Percentiles rank a stretch among this genome's conserved stretches.
These are phyloP conservation scores for Silene latifolia DNA, from an alignment of 148 eudicot species.

Conservation along the genomic window DNA sequence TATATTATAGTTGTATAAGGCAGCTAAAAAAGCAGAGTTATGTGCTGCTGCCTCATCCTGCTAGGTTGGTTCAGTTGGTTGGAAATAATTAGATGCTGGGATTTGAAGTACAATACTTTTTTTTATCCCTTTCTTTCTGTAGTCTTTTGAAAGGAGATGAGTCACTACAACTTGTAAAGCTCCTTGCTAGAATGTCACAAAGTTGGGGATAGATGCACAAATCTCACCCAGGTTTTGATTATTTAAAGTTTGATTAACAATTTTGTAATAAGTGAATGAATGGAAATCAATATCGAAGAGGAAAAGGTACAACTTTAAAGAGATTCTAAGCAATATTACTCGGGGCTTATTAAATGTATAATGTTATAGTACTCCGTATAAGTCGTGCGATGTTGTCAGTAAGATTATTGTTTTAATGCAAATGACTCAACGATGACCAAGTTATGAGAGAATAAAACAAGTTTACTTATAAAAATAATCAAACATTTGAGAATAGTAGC, in stretches of 20 bases:
- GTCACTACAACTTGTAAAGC: conserved; percentile 9
- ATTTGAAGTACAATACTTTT: neutral
- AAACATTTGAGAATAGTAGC: neutral
- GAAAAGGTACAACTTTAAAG: neutral
- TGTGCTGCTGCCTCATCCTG: conserved; percentile 16
- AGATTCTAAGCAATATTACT: neutral
- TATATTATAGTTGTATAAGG: conserved; percentile 3
- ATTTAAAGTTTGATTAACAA: neutral
- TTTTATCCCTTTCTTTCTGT: neutral
- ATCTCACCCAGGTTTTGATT: neutral
- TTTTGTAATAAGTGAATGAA: neutral
- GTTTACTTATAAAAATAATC: no score
- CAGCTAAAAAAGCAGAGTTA: conserved; percentile 25
- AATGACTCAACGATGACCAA: neutral
- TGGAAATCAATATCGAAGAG: no score
- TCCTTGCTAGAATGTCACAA: neutral
- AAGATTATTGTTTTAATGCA: neutral
- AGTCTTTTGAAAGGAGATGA: conserved; percentile 6
- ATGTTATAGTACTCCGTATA: no score
- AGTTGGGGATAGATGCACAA: neutral
- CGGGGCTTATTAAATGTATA: no score
- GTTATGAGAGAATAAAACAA: neutral
- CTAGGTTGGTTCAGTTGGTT: conserved; percentile 27
- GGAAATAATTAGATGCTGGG: conserved; percentile 22
- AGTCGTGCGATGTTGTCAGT: no score